Conservation (phyloP, 1,284 basidiomycete species). For the Moniliella sp. region DNA sequence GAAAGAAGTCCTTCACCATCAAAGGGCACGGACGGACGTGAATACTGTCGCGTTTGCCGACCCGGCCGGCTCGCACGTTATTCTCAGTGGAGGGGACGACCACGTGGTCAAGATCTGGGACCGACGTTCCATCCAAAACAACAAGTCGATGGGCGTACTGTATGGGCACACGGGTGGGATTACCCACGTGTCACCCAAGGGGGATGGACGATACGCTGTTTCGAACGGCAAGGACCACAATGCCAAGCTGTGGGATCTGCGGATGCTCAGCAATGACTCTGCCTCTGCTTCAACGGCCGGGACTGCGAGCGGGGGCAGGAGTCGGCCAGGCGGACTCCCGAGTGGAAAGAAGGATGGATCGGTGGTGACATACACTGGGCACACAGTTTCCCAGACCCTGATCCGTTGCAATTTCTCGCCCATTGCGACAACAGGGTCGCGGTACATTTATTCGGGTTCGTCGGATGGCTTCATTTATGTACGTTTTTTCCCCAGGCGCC, state of each 20-base stretch:
- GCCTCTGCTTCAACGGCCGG: slow-evolving; percentile 47
- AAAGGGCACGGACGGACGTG: slow-evolving; percentile 68
- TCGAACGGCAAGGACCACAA: slow-evolving; percentile 96
- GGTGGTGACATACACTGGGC: slow-evolving; percentile 77
- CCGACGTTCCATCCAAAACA: slow-evolving; percentile 55
- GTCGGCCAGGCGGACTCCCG: neutral
- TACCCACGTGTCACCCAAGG: slow-evolving; percentile 35
- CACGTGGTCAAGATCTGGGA: slow-evolving; percentile 86
- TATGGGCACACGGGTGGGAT: slow-evolving; percentile 66
- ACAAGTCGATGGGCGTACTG: slow-evolving; percentile 69
- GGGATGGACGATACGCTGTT: slow-evolving; percentile 80
- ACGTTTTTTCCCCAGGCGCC: neutral
- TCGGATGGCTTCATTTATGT: slow-evolving; percentile 43
- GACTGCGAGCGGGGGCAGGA: slow-evolving; percentile 26
- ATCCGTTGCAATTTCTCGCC: slow-evolving; percentile 92
- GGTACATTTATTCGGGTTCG: slow-evolving; percentile 81
- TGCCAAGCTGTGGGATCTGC: slow-evolving; percentile 73
- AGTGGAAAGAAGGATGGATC: slow-evolving; percentile 51
- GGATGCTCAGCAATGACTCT: slow-evolving; percentile 49
- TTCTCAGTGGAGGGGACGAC: slow-evolving; percentile 83
- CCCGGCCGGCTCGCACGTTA: slow-evolving; percentile 66
- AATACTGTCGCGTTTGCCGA: slow-evolving; percentile 90
- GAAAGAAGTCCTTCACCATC: slow-evolving; percentile 59
- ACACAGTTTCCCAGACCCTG: slow-evolving; percentile 70
- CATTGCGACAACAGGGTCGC: slow-evolving; percentile 63